Conservation (phyloP, 1,284 basidiomycete species). For the Ustilago loliicola region DNA sequence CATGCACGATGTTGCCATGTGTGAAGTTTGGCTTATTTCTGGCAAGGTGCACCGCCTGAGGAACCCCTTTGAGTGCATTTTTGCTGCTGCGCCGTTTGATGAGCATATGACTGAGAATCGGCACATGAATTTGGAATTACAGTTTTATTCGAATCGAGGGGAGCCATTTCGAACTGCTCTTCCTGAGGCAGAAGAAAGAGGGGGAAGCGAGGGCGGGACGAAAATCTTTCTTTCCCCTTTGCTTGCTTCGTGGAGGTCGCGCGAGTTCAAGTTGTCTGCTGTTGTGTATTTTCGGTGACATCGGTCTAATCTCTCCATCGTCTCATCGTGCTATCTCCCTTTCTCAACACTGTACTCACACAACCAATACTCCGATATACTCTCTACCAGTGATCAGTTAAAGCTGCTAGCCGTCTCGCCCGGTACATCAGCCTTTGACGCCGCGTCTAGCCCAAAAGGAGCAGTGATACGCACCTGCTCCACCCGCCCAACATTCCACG, state of each 20-base stretch:
- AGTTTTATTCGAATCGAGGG: constrained; percentile 8
- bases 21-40: constrained; percentile 1
- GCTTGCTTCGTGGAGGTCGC: constrained; percentile 15
- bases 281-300: background rate
- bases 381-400: constrained; percentile 11
- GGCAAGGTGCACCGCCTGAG: background rate
- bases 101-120: constrained; percentile 1
- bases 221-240: constrained; percentile 9
- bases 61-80: constrained; percentile 1
- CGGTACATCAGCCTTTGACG: constrained; percentile 39
- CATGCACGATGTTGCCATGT: constrained; percentile 8
- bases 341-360: background rate
- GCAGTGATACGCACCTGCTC: constrained; percentile 46
- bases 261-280: background rate
- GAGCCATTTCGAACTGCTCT: background rate
- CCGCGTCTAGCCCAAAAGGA: constrained; percentile 27
- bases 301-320: background rate
- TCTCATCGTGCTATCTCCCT: background rate
- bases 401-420: constrained; percentile 31
- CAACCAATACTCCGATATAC: background rate
- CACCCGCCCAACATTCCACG: constrained; percentile 54
- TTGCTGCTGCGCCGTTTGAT: constrained; percentile 5
- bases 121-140: constrained; percentile 13
- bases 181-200: background rate
- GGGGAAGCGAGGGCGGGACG: background rate